A percentile compares a stretch with the other conserved stretches of the same genome.
Conservation (phyloP, 1,139 yeast genomes). For the Candida dubliniensis region DNA sequence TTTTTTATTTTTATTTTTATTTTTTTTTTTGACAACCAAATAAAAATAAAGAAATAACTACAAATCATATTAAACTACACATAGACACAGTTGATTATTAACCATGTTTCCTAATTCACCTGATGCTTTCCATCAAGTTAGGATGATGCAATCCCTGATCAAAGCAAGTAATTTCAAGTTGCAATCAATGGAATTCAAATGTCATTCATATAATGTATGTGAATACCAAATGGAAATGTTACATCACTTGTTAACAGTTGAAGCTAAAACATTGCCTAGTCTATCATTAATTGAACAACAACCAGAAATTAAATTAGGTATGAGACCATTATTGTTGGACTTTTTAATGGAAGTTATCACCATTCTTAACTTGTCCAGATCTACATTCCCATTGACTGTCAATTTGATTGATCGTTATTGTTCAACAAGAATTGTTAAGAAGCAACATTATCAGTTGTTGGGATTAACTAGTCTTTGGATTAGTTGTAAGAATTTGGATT, state of each 20-base stretch:
- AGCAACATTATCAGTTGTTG: slow-evolving; percentile 61
- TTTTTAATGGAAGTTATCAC: slow-evolving; percentile 55
- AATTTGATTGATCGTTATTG: slow-evolving; percentile 55
- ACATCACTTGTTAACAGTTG: slow-evolving; percentile 37
- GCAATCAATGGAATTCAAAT: slow-evolving; percentile 42
- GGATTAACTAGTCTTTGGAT: slow-evolving; percentile 77
- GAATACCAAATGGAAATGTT: slow-evolving; percentile 47
- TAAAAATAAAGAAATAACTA: not conserved
- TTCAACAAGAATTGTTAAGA: slow-evolving; percentile 48
- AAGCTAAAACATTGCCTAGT: slow-evolving; percentile 35
- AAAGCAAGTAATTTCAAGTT: slow-evolving; percentile 35
- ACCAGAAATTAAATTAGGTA: slow-evolving; percentile 50
- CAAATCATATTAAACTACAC: not conserved
- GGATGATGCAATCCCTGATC: slow-evolving; percentile 32
- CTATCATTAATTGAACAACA: slow-evolving; percentile 48
- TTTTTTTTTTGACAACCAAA: slow-evolving; percentile 1
- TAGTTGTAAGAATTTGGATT: slow-evolving; percentile 68
- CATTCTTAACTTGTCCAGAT: slow-evolving; percentile 47
- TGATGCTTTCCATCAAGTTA: slow-evolving; percentile 38
- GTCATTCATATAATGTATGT: slow-evolving; percentile 37
- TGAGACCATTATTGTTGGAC: slow-evolving; percentile 53
- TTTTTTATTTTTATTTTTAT: no score
- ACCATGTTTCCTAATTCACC: slow-evolving; percentile 24
- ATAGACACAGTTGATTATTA: not conserved
- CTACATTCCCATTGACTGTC: slow-evolving; percentile 56